These are phyloP conservation scores for Lenzites betulinus DNA, from an alignment of 768 basidiomycete genomes.

Conservation along the genomic window DNA sequence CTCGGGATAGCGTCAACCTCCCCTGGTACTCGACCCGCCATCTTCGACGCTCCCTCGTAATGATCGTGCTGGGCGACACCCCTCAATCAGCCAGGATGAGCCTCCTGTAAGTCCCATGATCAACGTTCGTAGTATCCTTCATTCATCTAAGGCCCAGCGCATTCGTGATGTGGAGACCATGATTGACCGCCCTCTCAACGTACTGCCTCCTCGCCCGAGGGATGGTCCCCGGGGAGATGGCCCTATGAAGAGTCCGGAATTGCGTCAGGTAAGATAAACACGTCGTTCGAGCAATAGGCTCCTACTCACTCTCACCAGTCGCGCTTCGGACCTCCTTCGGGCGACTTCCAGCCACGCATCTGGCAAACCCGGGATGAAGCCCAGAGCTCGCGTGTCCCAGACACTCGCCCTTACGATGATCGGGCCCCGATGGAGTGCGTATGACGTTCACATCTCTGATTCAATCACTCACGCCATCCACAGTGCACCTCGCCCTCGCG, in stretches of 20 bases:
- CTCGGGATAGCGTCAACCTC: conserved; percentile 1
- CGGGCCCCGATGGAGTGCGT: conserved; percentile 2
- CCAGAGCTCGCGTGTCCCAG: neutral
- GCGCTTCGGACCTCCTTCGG: conserved; percentile 19
- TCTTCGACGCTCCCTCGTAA: neutral
- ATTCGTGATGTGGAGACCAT: neutral
- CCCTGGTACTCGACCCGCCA: neutral
- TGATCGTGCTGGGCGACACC: conserved; percentile 6
- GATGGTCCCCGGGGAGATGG: neutral
- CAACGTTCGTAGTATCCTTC: neutral
- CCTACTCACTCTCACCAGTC: conserved; percentile 6
- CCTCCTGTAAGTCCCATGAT: neutral
- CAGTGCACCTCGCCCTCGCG: neutral
- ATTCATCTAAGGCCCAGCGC: neutral
- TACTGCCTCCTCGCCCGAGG: conserved; percentile 7
- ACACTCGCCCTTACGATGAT: neutral
- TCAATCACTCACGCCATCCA: neutral
- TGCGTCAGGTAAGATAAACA: conserved; percentile 12
- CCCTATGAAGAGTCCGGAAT: neutral
- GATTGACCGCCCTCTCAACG: neutral
- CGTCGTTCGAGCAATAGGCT: too few relatives aligned
- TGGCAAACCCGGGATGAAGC: conserved; percentile 30
- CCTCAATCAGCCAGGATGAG: conserved; percentile 4
- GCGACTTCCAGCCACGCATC: conserved; percentile 16
- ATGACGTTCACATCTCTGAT: too few relatives aligned